These are phyloP conservation scores for Erodium moschatum DNA, from an alignment of 441 rosid species.

Conservation along the genomic window DNA sequence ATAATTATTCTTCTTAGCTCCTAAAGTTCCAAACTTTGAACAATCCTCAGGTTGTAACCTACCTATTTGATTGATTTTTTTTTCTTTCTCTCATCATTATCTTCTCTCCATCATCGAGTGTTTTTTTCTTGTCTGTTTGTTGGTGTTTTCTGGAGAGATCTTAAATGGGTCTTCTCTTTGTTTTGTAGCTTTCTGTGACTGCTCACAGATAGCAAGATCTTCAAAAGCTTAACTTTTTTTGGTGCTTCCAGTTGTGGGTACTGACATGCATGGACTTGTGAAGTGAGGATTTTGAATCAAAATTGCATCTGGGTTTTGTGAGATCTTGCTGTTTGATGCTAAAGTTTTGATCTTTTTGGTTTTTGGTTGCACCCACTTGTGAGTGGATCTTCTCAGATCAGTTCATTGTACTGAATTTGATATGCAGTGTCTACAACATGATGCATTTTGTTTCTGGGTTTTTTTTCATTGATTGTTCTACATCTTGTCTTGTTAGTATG, in stretches of 20 bases:
- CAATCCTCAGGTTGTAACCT: background rate
- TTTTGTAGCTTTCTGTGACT: slow-evolving; percentile 10
- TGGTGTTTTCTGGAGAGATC: slow-evolving; percentile 17
- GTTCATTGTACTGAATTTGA: slow-evolving; percentile 7
- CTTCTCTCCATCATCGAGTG: background rate
- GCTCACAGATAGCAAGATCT: background rate
- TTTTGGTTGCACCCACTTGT: slow-evolving; percentile 8
- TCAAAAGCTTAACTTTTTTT: background rate
- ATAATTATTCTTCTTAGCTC: background rate
- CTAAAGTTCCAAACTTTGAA: background rate
- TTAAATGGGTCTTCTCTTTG: slow-evolving; percentile 13
- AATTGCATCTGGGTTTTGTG: background rate
- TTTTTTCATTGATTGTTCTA: background rate
- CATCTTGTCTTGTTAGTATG: background rate
- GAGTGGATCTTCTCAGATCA: slow-evolving; percentile 18
- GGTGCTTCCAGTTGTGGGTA: background rate
- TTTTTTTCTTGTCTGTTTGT: slow-evolving; percentile 4
- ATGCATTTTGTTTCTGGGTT: background rate
- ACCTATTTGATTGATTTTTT: background rate
- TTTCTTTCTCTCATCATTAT: background rate
- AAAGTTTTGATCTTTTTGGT: background rate
- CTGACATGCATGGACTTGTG: slow-evolving; percentile 13
- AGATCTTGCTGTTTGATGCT: slow-evolving; percentile 6
- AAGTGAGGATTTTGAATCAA: background rate
- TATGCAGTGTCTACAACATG: slow-evolving; percentile 4